Conservation (phyloP, 1,139 yeast genomes). For the Kodamaea derodonti region DNA sequence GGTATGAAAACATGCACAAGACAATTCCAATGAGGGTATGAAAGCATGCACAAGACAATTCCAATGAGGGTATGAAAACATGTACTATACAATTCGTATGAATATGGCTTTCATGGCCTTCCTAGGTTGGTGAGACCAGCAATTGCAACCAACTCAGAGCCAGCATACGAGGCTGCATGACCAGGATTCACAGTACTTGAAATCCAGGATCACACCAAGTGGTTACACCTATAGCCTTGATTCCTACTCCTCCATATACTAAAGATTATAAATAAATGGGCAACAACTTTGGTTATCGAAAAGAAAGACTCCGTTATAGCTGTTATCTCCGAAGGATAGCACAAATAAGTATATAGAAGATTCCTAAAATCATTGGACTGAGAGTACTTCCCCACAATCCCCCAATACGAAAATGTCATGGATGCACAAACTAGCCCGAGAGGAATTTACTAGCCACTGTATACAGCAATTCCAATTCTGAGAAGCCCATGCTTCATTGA, state of each 20-base stretch:
- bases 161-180: conserved; percentile 22
- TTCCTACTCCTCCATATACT: conserved; percentile 21
- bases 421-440: conserved; percentile 22
- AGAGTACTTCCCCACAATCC: conserved; percentile 16
- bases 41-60: too few species aligned
- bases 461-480: conserved; percentile 23
- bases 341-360: conserved; percentile 19
- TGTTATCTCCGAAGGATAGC: conserved; percentile 16
- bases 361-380: conserved; percentile 19
- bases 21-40: too few species aligned
- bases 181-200: too few species aligned
- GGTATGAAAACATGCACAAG: too few species aligned
- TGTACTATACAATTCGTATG: too few species aligned
- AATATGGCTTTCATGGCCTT: too few species aligned
- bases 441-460: conserved; percentile 22
- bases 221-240: too few species aligned
- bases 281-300: conserved; percentile 20
- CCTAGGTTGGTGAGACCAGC: too few species aligned
- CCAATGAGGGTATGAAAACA: too few species aligned
- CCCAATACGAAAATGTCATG: conserved; percentile 20
- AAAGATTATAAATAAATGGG: conserved; percentile 16
- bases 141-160: conserved; percentile 24
- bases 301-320: conserved; percentile 19
- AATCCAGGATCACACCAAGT: too few species aligned
- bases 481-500: conserved; percentile 23